Percentiles rank a stretch among this genome's conserved stretches.
phyloP scores from a whole-genome alignment of 2,329 filamentous ascomycete genomes.

The Orbilia oligospora region DNA sequence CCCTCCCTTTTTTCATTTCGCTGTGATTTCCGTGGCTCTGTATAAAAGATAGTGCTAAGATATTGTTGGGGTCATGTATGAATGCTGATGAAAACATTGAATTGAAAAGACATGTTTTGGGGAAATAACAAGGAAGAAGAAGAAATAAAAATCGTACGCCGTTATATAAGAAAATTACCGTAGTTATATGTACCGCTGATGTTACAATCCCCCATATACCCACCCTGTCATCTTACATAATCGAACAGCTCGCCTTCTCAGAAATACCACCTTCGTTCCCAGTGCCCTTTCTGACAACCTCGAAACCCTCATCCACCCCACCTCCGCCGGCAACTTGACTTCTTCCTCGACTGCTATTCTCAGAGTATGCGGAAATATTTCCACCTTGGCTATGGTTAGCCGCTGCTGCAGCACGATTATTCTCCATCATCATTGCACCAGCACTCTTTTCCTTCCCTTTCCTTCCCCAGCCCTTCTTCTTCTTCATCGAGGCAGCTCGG shows the following conservation, averaged over 20 bases:
- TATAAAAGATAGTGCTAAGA: not conserved
- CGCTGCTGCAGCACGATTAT: conserved; percentile 28
- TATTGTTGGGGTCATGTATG: too few relatives aligned
- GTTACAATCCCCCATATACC: not conserved
- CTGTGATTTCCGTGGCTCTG: not conserved
- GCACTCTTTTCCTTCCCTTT: conserved; percentile 52
- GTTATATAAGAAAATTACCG: not conserved
- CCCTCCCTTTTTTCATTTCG: not conserved
- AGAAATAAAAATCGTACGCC: not conserved
- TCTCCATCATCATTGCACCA: conserved; percentile 41
- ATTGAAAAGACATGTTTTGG: not conserved
- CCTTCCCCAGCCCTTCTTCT: conserved; percentile 61
- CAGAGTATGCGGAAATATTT: not conserved
- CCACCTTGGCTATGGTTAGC: not conserved
- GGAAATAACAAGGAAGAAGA: not conserved
- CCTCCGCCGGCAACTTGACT: conserved; percentile 42
- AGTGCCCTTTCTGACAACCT: conserved; percentile 43
- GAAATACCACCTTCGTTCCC: conserved; percentile 30
- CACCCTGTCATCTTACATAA: conserved; percentile 31
- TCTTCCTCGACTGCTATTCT: conserved; percentile 5
- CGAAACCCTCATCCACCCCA: conserved; percentile 56
- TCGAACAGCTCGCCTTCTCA: conserved; percentile 44
- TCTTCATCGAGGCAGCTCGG: conserved; percentile 62
- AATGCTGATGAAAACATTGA: not conserved
- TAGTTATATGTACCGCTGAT: conserved; percentile 7